These are phyloP conservation scores for Torrubiellomyces zombiae DNA, from an alignment of 2,329 filamentous ascomycete genomes.

Conservation along the genomic window DNA sequence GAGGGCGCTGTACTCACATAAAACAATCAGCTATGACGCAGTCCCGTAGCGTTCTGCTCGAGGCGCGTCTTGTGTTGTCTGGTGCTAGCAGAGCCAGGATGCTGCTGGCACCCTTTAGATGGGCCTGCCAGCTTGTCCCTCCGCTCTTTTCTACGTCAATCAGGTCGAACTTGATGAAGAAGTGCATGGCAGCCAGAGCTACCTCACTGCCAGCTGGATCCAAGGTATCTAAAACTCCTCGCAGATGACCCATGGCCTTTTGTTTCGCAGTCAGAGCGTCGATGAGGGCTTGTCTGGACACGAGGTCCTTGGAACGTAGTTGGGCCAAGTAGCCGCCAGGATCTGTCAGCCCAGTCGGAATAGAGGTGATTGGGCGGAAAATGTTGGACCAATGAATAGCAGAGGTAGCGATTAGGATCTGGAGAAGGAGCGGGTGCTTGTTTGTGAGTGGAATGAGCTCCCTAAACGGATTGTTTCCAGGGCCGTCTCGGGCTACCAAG, in stretches of 20 bases:
- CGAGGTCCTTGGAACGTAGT: conserved; percentile 20
- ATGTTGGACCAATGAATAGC: conserved; percentile 32
- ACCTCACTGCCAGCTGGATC: conserved; percentile 26
- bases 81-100: conserved; percentile 21
- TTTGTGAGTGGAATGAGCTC: conserved; percentile 30
- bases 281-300: conserved; percentile 23
- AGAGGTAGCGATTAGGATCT: conserved; percentile 31
- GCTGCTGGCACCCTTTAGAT: conserved; percentile 27
- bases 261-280: conserved; percentile 31
- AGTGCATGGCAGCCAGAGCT: conserved; percentile 29
- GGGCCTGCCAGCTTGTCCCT: conserved; percentile 25
- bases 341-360: conserved; percentile 14
- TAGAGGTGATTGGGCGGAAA: conserved; percentile 17
- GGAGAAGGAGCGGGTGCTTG: conserved; percentile 26
- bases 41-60: conserved; percentile 22
- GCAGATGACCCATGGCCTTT: conserved; percentile 26
- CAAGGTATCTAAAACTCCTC: conserved; percentile 20
- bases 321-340: conserved; percentile 19
- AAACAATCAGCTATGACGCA: conserved; percentile 31
- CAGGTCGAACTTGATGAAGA: conserved; percentile 34
- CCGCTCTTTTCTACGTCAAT: conserved; percentile 27
- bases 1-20: conserved; percentile 25
- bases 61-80: conserved; percentile 11
- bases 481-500: conserved; percentile 30
- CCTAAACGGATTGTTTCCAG: conserved; percentile 29